Conservation (phyloP, 257 asterid species). For the Fraxinus cuspidata region DNA sequence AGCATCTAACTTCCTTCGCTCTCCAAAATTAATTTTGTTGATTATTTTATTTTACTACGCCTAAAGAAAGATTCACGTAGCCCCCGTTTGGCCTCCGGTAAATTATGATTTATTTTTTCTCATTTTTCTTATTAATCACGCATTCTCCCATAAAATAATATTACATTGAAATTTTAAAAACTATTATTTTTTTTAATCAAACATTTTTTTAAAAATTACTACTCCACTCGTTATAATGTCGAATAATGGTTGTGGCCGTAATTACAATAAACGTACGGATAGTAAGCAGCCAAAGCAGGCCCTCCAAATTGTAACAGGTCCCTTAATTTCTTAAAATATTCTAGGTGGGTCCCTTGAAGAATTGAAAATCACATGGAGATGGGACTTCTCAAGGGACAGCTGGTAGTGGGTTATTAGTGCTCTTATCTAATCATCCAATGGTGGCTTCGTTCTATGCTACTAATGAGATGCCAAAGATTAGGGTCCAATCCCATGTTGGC, state of each 20-base stretch:
- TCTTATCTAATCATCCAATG: slow-evolving; percentile 27
- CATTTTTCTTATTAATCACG: no score
- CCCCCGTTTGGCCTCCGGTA: no score
- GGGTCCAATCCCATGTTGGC: slow-evolving; percentile 19
- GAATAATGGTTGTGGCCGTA: no score
- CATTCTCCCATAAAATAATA: no score
- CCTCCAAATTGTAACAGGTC: slow-evolving; percentile 1
- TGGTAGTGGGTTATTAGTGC: slow-evolving; percentile 45
- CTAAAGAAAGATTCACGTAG: not conserved
- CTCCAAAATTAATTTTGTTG: not conserved
- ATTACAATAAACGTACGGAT: slow-evolving; percentile 41
- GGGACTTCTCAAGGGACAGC: not conserved
- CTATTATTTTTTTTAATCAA: no score
- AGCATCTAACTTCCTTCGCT: no score
- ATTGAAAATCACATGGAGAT: not conserved
- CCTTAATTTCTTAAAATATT: not conserved
- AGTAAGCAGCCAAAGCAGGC: slow-evolving; percentile 29
- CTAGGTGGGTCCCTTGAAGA: not conserved
- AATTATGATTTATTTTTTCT: no score
- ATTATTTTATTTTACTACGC: not conserved
- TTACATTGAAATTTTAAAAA: no score
- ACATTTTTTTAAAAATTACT: no score
- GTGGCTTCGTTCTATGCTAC: slow-evolving; percentile 15
- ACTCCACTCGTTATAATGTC: no score
- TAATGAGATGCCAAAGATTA: slow-evolving; percentile 13